phyloP scores from a whole-genome alignment of 2,329 filamentous ascomycete genomes.

The Cercospora sp. region DNA sequence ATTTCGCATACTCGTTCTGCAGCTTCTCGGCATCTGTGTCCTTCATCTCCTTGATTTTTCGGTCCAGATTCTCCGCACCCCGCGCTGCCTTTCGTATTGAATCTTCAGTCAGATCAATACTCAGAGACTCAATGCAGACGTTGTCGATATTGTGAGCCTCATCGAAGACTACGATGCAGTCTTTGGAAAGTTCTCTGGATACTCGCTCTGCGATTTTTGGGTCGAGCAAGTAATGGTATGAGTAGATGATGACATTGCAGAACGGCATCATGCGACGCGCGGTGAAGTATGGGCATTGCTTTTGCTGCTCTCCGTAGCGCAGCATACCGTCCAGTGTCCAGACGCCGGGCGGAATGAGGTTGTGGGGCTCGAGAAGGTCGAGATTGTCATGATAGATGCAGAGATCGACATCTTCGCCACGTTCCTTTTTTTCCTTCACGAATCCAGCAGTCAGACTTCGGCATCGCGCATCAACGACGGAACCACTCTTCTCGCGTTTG shows the following conservation, averaged over 20 bases:
- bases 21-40: conserved; percentile 92
- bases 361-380: conserved; percentile 90
- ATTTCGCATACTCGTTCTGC: conserved; percentile 90
- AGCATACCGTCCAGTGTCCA: conserved; percentile 92
- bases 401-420: conserved; percentile 88
- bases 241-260: conserved; percentile 99
- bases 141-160: conserved; percentile 99
- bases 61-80: conserved; percentile 86
- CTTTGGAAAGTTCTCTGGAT: conserved; percentile 92
- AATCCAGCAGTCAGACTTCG: conserved; percentile 94
- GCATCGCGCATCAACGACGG: conserved; percentile 92
- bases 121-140: conserved; percentile 95
- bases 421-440: conserved; percentile 95
- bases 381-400: conserved; percentile 99
- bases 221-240: conserved; percentile 95
- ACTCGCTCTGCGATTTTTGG: conserved; percentile 96
- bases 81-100: conserved; percentile 86
- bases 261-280: conserved; percentile 98
- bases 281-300: conserved; percentile 97
- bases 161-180: conserved; percentile 98
- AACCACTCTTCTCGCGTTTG: conserved; percentile 92
- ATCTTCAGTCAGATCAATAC: conserved; percentile 95
- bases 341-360: conserved; percentile 88
- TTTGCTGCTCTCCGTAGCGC: conserved; percentile 88
- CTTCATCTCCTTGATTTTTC: conserved; percentile 90